Evolutionary conservation across 768 basidiomycete species (phyloP).

Genomic region (Boletus speciosus): DNA sequence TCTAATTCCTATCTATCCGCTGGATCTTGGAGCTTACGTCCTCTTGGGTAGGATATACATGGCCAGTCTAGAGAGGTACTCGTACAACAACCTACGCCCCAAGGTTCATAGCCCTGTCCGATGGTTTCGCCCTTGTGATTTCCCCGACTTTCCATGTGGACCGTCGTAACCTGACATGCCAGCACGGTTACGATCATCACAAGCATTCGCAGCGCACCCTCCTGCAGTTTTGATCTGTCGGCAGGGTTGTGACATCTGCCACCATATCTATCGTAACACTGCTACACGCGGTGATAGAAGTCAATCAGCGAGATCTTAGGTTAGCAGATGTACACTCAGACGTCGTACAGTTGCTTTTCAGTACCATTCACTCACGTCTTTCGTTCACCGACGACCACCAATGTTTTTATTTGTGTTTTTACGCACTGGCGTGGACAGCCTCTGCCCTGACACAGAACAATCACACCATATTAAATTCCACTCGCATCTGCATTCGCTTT

Average conservation of each 20-base stretch:
- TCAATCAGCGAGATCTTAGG: slow-evolving; percentile 9
- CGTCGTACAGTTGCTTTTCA: slow-evolving; percentile 23
- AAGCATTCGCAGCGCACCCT: not conserved
- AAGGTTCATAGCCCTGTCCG: slow-evolving; percentile 45
- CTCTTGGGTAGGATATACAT: slow-evolving; percentile 50
- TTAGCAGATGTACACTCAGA: slow-evolving; percentile 20
- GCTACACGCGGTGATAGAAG: slow-evolving; percentile 10
- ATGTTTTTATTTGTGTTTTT: slow-evolving; percentile 24
- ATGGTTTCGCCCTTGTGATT: not conserved
- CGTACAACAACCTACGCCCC: slow-evolving; percentile 71
- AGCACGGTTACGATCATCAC: slow-evolving; percentile 1
- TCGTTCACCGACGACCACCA: slow-evolving; percentile 20
- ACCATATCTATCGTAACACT: slow-evolving; percentile 1
- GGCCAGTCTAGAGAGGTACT: slow-evolving; percentile 62
- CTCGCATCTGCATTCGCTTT: slow-evolving; percentile 18
- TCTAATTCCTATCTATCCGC: not conserved
- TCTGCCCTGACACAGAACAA: slow-evolving; percentile 6
- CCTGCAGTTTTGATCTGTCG: slow-evolving; percentile 12
- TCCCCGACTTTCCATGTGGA: slow-evolving; percentile 6
- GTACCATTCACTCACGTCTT: slow-evolving; percentile 13
- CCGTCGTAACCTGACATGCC: slow-evolving; percentile 8
- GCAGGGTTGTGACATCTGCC: slow-evolving; percentile 1
- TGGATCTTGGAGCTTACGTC: slow-evolving; percentile 8
- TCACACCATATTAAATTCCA: slow-evolving; percentile 11
- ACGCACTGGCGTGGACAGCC: slow-evolving; percentile 14